A percentile compares a stretch with the other conserved stretches of the same genome.
Conservation (phyloP, 176 grass and related monocot species). For the Oryza rufipogon region DNA sequence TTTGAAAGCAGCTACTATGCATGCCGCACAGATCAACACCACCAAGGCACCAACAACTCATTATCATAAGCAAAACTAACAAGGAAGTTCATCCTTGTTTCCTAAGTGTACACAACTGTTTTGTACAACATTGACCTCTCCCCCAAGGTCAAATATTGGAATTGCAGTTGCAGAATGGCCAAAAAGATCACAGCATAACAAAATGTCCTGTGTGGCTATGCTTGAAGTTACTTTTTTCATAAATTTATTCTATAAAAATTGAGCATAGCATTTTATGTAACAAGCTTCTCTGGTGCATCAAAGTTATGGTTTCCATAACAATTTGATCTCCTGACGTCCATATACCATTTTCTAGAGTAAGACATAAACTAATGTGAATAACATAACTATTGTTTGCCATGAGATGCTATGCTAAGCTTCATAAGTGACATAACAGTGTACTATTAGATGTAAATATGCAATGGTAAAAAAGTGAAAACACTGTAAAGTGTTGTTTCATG, state of each 20-base stretch:
- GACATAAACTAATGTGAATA: neutral
- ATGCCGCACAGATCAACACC: neutral
- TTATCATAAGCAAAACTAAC: neutral
- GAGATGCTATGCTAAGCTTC: constrained; percentile 27
- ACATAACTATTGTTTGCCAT: constrained; percentile 12
- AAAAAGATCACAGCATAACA: neutral
- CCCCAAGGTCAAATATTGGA: neutral
- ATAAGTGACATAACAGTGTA: neutral
- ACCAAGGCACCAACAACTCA: neutral
- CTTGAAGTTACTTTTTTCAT: neutral
- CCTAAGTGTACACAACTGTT: neutral
- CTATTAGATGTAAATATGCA: neutral
- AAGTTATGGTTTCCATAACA: neutral
- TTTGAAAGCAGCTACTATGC: constrained; percentile 22
- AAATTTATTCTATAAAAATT: constrained; percentile 6
- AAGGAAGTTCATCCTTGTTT: neutral
- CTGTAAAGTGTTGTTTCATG: constrained; percentile 4
- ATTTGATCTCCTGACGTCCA: neutral
- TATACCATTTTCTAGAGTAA: constrained; percentile 10
- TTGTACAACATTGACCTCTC: constrained; percentile 6
- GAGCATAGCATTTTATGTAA: constrained; percentile 9
- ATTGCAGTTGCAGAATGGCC: neutral
- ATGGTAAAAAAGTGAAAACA: constrained; percentile 9
- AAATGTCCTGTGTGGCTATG: neutral
- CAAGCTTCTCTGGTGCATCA: constrained; percentile 8